A percentile compares a stretch with the other conserved stretches of the same genome.
These are phyloP conservation scores for Penicillium bovifimosum DNA, from an alignment of 495 filamentous ascomycete genomes.

Conservation along the genomic window DNA sequence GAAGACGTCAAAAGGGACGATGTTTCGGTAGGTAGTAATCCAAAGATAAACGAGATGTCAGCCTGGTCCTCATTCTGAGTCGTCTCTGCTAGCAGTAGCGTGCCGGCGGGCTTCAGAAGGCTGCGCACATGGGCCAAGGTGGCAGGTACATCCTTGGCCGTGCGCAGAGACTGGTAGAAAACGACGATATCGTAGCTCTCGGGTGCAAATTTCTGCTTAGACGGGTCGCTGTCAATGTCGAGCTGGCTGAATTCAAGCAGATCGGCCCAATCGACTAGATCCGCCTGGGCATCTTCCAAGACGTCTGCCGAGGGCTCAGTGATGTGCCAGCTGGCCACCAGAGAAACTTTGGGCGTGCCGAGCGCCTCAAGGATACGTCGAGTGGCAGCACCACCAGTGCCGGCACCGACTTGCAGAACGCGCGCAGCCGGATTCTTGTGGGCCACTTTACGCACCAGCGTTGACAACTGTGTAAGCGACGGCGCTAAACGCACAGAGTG, in stretches of 20 bases:
- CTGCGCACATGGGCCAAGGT: neutral
- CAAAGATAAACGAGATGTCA: neutral
- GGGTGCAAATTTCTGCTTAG: neutral
- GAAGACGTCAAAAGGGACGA: neutral
- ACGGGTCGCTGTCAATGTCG: neutral
- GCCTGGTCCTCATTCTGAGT: neutral
- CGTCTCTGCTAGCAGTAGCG: neutral
- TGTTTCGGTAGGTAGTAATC: neutral
- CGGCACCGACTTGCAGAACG: neutral
- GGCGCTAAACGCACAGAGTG: no score
- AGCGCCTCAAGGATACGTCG: neutral
- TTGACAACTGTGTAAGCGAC: neutral
- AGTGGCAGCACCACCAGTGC: neutral
- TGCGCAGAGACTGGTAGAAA: neutral
- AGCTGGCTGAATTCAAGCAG: neutral
- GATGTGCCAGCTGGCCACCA: neutral
- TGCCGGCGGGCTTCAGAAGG: neutral
- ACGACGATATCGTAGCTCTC: neutral
- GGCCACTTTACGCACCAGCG: neutral
- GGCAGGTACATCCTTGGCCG: neutral
- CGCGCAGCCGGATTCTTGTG: neutral
- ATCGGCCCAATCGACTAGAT: neutral
- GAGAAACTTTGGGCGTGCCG: neutral
- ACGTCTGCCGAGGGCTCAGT: neutral
- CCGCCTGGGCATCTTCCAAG: neutral